Conservation (phyloP, 352 stramenopile genomes). For the Phytopythium kandeliae region DNA sequence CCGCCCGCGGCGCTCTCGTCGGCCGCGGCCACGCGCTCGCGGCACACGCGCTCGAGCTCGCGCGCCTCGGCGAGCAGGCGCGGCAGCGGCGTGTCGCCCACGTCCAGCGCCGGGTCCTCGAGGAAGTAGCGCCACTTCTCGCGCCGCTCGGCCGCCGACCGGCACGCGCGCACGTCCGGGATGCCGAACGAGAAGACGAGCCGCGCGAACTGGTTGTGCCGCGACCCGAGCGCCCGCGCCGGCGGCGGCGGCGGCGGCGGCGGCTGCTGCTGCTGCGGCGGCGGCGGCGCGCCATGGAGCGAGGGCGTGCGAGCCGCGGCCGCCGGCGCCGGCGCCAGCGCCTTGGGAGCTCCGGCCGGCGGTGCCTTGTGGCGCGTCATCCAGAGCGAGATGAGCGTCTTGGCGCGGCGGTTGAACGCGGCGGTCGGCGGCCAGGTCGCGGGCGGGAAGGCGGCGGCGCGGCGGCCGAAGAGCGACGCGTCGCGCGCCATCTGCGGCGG, state of each 20-base stretch:
- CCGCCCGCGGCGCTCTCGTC: not conserved
- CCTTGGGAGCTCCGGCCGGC: not conserved
- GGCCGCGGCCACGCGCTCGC: conserved; percentile 12
- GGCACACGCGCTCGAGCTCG: conserved; percentile 60
- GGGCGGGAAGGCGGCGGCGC: conserved; percentile 18
- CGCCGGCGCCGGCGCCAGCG: too few relatives aligned
- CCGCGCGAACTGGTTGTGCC: conserved; percentile 71
- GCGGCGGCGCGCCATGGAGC: not conserved
- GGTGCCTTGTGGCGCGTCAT: conserved; percentile 11
- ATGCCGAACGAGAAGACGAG: conserved; percentile 75
- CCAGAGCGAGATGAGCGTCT: conserved; percentile 48
- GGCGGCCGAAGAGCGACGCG: conserved; percentile 50
- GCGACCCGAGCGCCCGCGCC: conserved; percentile 9
- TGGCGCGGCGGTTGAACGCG: conserved; percentile 46
- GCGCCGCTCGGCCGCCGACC: conserved; percentile 29
- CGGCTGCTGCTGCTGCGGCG: not conserved
- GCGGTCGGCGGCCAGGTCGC: conserved; percentile 42
- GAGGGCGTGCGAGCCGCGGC: not conserved
- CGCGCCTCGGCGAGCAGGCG: conserved; percentile 47
- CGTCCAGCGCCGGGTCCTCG: conserved; percentile 36
- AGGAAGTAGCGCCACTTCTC: conserved; percentile 85
- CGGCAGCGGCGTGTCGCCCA: conserved; percentile 31
- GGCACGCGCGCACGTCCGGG: conserved; percentile 58
- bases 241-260: not conserved
- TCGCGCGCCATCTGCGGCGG: conserved; percentile 28